These are phyloP conservation scores for Claviceps capensis DNA, from an alignment of 2,329 filamentous ascomycete species.

Conservation along the genomic window DNA sequence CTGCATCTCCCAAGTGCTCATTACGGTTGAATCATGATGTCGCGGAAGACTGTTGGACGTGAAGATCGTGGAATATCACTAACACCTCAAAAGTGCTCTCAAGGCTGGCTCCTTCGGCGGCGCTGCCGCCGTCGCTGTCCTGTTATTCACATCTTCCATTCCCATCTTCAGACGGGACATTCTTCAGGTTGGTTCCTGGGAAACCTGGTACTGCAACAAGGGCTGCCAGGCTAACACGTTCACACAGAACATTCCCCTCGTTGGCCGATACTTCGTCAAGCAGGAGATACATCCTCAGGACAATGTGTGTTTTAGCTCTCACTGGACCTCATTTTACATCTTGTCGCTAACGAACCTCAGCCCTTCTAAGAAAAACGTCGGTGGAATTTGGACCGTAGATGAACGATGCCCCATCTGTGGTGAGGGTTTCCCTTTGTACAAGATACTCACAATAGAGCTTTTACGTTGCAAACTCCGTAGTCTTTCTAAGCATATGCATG, in stretches of 20 bases:
- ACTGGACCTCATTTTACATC: no score
- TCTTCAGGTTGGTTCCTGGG: slow-evolving; percentile 31
- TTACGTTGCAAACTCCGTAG: slow-evolving; percentile 2
- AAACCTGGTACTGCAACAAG: neutral
- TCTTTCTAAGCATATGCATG: neutral
- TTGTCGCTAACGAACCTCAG: slow-evolving; percentile 16
- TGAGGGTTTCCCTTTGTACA: slow-evolving; percentile 21
- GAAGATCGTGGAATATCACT: neutral
- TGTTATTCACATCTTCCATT: slow-evolving; percentile 49
- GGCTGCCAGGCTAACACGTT: neutral
- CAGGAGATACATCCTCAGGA: slow-evolving; percentile 44
- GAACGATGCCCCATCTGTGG: slow-evolving; percentile 13
- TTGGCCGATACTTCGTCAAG: slow-evolving; percentile 37
- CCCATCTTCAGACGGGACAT: slow-evolving; percentile 47
- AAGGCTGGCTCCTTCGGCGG: slow-evolving; percentile 38
- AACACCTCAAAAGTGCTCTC: slow-evolving; percentile 4
- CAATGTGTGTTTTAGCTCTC: slow-evolving; percentile 35
- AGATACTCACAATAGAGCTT: slow-evolving; percentile 24
- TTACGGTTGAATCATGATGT: neutral
- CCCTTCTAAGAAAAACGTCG: slow-evolving; percentile 25
- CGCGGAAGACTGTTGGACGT: neutral
- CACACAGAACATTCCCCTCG: slow-evolving; percentile 38
- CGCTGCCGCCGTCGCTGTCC: slow-evolving; percentile 41
- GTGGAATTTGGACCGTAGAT: slow-evolving; percentile 15
- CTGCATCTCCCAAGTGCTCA: neutral